These are phyloP conservation scores for Melampsora occidentalis DNA, from an alignment of 1,284 basidiomycete genomes.

Conservation along the genomic window DNA sequence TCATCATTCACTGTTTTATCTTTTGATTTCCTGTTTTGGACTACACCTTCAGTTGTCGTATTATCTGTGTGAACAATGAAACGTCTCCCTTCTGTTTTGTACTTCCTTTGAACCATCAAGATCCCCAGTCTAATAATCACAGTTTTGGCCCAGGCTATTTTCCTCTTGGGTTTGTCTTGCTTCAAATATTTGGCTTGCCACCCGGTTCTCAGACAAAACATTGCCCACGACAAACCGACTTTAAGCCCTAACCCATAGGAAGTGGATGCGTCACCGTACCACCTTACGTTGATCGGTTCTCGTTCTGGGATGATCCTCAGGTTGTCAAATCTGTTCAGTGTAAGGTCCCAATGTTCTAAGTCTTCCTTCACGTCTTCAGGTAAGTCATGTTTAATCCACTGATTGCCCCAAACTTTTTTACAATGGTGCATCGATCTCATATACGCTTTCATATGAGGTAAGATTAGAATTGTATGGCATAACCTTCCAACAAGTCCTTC, in stretches of 20 bases:
- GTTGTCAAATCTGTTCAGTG: not conserved
- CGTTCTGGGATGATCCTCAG: not conserved
- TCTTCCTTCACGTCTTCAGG: not conserved
- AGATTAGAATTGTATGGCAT: not conserved
- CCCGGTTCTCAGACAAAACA: not conserved
- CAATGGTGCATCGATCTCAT: too few species aligned
- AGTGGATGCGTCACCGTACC: slow-evolving; percentile 9
- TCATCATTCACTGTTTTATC: too few species aligned
- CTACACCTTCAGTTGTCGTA: too few species aligned
- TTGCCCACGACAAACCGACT: not conserved
- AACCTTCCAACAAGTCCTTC: not conserved
- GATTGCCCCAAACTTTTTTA: not conserved
- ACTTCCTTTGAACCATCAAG: slow-evolving; percentile 9
- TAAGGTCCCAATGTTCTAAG: not conserved
- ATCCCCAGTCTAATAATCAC: not conserved
- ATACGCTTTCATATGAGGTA: too few species aligned
- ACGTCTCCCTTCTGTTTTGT: not conserved
- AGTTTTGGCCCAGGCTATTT: slow-evolving; percentile 6
- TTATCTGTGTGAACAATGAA: not conserved
- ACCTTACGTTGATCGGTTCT: not conserved
- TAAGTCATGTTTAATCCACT: not conserved
- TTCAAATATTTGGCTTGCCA: not conserved
- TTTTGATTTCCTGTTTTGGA: too few species aligned
- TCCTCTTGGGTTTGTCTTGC: not conserved
- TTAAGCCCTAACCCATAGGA: not conserved